Base-by-base conservation (phyloP, 139 green algal genomes). In the Trebouxia sp. region DNA sequence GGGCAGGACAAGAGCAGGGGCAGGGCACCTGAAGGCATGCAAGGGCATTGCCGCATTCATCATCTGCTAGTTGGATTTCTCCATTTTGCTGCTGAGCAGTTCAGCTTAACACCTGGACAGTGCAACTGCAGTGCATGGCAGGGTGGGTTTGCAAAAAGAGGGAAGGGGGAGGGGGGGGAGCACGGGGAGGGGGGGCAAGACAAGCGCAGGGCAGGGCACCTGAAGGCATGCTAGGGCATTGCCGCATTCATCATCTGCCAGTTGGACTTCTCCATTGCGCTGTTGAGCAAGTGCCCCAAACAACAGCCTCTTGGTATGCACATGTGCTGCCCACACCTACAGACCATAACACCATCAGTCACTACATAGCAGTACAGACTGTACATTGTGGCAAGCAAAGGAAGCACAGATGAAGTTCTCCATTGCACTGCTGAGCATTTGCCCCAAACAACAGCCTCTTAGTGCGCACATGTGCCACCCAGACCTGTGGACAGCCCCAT, bases 241-340 rank as follows among this genome's bases (percentile, higher is more conserved):
- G 41, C 69, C 69, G 26, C 69, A 77, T 41, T 77, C 43, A 38
- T 77, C 69, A 56, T 77, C 43, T 26, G 69, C 69, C 69, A 77
- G 20, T 26, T 53, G 69, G 3, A 53, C 69, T 12, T 37, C 69
- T 15, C 22, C 69, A 38, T 77, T 53, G 41, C 42, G 69, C 38
- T 77, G 69, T 26, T 56, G 69, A 37, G 69, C 41, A 37, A 77
- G 37, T 32, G 69, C 69, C 15, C 22, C 69, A 26, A 77, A 77
- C 6, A 56, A 26, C 6, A 51, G 38, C 69, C 43, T 37, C 41
- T 77, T 77, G 39, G 43, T 53, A 14, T 51, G 42, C 41, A 77
- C 43, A 38, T 77, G 69, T 26, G 69, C 69, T 14, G 69, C 22
- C 69, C 69, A 77, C 24, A 77, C 69, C 69, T 77, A 41, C 41